Percentiles rank a stretch among this genome's conserved stretches.
Conservation (phyloP, 2,329 filamentous ascomycete species). For the Apiospora sp. region DNA sequence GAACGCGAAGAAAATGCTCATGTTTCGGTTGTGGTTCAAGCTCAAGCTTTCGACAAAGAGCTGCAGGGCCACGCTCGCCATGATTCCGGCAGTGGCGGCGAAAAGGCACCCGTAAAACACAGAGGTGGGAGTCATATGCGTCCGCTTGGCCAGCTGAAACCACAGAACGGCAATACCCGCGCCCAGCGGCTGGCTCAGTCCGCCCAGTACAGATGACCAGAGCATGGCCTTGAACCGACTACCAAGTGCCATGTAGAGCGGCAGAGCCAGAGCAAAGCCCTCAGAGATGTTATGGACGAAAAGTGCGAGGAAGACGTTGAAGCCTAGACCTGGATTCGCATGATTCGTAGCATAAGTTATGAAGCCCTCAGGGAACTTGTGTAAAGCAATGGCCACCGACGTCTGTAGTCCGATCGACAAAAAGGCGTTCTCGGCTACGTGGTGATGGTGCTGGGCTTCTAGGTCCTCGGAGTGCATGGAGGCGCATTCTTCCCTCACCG, state of each 20-base stretch:
- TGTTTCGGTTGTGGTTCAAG: conserved; percentile 78
- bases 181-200: conserved; percentile 85
- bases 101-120: conserved; percentile 83
- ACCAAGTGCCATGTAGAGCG: conserved; percentile 88
- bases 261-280: conserved; percentile 92
- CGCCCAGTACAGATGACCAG: conserved; percentile 84
- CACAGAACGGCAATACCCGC: conserved; percentile 85
- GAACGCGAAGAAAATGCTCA: conserved; percentile 84
- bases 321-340: conserved; percentile 85
- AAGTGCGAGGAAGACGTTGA: conserved; percentile 92
- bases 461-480: conserved; percentile 48
- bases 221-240: conserved; percentile 83
- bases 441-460: conserved; percentile 80
- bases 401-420: conserved; percentile 96
- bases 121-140: conserved; percentile 58
- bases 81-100: conserved; percentile 89
- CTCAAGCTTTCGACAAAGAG: conserved; percentile 87
- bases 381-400: conserved; percentile 90
- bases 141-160: conserved; percentile 74
- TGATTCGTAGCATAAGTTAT: conserved; percentile 98
- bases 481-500: conserved; percentile 32
- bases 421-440: conserved; percentile 93
- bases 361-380: conserved; percentile 90
- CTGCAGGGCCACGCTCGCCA: conserved; percentile 91
- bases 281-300: conserved; percentile 99